Evolutionary conservation across 345 rosid genomes (phyloP), one percentile per base, ranked within the genome.

Genomic region (Excoecaria agallocha): DNA sequence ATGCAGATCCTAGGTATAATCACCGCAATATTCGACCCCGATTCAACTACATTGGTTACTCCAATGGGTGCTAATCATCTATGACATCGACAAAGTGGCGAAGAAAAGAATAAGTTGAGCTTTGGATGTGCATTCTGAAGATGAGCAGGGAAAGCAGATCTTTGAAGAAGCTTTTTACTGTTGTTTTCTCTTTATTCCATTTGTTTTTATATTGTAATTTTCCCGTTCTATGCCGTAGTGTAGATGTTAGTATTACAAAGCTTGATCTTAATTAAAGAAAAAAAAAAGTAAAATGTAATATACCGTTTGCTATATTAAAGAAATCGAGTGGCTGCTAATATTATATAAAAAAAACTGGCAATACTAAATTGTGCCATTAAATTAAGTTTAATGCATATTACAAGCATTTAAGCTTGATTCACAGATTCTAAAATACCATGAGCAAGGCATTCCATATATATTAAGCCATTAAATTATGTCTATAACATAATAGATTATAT

Each of bases 21-120:
- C 89, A 85, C 79, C 90, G 88, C 61, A 90, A 89, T 46, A 76
- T 90, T 56, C 85, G 92, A 41, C 84, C 97, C 0, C 80, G 97
- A 59, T 78, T 88, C 80, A 90, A 90, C 71, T 87, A 87, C 81
- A 80, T 71, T 81, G 89, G 90, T 15, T 85, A 85, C 70, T 84
- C 89, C 37, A 79, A 74, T 73, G 79, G 74, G 22, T 71, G 81
- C 62, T 79, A 76, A 73, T 69, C 65, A 66, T 67, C 12, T 19
- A 5, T 46, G n/a, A 22, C 55, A n/a, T 55, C 5, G 50, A 45
- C 15, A 65, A 38, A 63, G 16, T 3, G 65, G 58, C n/a, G 25
- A 58, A n/a, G 20, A 61, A 70, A 76, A 58, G 52, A 61, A 70
- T 50, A 66, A 66, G 0, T 35, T 62, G 48, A 22, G 48, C 24